Evolutionary conservation across 768 basidiomycete species (phyloP), one percentile per base, ranked within the genome.

Genomic region (Exsudoporus frostii): DNA sequence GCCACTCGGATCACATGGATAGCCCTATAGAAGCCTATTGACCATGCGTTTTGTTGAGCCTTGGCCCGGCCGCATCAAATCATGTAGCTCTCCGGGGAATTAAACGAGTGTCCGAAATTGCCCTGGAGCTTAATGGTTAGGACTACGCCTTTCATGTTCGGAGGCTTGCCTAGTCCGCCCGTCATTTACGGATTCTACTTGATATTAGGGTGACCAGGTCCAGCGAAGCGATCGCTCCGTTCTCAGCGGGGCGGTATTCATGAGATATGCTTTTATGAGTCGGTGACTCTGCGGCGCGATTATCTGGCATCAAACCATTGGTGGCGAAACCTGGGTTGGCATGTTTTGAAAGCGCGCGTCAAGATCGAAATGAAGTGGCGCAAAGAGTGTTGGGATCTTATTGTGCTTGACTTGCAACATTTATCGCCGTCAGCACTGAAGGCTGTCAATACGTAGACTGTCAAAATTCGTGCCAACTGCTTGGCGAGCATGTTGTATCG

Each of bases 1-100:
- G 60, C 53, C 62, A 69, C 59, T 50, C 62, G 59, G 66, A 68
- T 68, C 61, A 63, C 54, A 55, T 45, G 65, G 52, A 56, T 55
- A 53, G 53, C 51, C 27, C 48, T 38, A 59, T 64, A 62, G 57
- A 66, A 57, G 51, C 41, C 45, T 59, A 57, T 64, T 58, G 36
- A 55, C 57, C 45, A 64, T 59, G 56, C 57, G 50, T 45, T 45
- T 51, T 56, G 40, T 54, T 62, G 54, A 57, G 60, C 40, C 38
- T 44, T 60, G 50, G 45, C 32, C 51, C 42, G 41, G 43, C 53
- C 52, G 43, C 62, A 68, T 60, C 65, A 62, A 54, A 36, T 51
- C 41, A 62, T 65, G 29, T 58, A 50, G 22, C 65, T 53, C 40
- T 45, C 53, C 59, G 56, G 54, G 65, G 55, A 63, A 63, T 62